These are phyloP conservation scores for Tolypocladium tropicale DNA, from an alignment of 2,329 filamentous ascomycete genomes.

Conservation along the genomic window DNA sequence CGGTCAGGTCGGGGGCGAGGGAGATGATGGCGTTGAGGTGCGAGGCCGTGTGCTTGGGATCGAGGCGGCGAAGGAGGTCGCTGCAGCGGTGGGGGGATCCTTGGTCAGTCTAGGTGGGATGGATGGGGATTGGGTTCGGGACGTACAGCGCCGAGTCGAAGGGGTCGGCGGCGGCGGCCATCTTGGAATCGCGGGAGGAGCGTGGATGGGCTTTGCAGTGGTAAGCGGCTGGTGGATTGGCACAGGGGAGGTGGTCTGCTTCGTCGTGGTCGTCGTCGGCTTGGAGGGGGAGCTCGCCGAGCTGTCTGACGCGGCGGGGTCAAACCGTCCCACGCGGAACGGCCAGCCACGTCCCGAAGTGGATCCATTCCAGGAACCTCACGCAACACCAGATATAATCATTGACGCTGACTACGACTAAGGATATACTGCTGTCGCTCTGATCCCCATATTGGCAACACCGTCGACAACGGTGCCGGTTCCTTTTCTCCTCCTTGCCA, in stretches of 20 bases:
- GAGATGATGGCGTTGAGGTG: slow-evolving; percentile 85
- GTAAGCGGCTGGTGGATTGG: neutral
- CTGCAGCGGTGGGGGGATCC: slow-evolving; percentile 35
- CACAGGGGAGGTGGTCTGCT: neutral
- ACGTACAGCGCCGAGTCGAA: slow-evolving; percentile 66
- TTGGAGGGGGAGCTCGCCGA: neutral
- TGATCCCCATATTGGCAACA: too few species aligned
- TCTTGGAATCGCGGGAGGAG: slow-evolving; percentile 1
- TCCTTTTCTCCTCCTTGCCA: too few species aligned
- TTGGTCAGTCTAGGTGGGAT: neutral
- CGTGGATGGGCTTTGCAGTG: neutral
- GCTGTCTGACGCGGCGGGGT: neutral
- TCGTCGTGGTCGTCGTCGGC: too few species aligned
- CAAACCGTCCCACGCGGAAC: neutral
- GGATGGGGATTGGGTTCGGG: neutral
- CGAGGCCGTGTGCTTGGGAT: slow-evolving; percentile 80
- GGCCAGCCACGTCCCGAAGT: neutral
- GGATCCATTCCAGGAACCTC: neutral
- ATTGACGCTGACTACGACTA: too few species aligned
- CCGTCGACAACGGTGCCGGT: too few species aligned
- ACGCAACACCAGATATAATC: neutral
- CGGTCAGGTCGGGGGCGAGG: slow-evolving; percentile 83
- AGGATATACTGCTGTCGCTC: too few species aligned
- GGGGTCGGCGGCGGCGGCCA: slow-evolving; percentile 47
- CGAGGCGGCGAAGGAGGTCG: slow-evolving; percentile 94